Conservation (phyloP, 306 rosid genomes). For the Trifolium dubium region DNA sequence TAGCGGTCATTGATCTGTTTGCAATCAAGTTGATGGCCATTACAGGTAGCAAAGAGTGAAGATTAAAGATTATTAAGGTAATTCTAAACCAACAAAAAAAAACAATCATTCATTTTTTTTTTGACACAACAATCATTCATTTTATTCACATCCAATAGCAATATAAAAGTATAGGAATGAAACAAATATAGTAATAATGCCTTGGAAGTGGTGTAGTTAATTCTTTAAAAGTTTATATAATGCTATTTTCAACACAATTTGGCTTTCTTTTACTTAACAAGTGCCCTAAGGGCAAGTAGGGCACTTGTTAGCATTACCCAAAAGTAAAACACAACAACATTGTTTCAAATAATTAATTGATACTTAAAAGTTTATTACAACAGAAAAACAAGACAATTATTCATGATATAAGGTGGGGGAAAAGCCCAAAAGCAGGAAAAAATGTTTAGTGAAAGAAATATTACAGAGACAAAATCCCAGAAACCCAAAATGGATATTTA, state of each 20-base stretch:
- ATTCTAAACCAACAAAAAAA: background rate
- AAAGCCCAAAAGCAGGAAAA: background rate
- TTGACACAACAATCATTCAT: slow-evolving; percentile 3
- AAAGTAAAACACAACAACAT: slow-evolving; percentile 2
- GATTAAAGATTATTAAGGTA: background rate
- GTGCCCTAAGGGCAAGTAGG: too few species aligned
- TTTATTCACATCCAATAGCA: background rate
- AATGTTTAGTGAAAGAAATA: background rate
- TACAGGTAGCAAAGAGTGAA: slow-evolving; percentile 3
- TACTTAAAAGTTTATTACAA: background rate
- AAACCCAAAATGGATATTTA: background rate
- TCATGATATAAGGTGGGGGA: background rate
- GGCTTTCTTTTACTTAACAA: too few species aligned
- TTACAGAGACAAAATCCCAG: background rate
- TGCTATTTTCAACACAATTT: too few species aligned
- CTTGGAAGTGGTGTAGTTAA: too few species aligned
- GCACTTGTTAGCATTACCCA: background rate
- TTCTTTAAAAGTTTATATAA: too few species aligned
- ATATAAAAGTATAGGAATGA: background rate
- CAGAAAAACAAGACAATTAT: background rate
- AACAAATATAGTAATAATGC: too few species aligned
- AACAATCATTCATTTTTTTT: background rate
- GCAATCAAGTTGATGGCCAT: slow-evolving; percentile 28
- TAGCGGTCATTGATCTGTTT: slow-evolving; percentile 92
- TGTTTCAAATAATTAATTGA: slow-evolving; percentile 18